phyloP scores from a whole-genome alignment of 2,329 filamentous ascomycete species.

The Fulvia fulva region DNA sequence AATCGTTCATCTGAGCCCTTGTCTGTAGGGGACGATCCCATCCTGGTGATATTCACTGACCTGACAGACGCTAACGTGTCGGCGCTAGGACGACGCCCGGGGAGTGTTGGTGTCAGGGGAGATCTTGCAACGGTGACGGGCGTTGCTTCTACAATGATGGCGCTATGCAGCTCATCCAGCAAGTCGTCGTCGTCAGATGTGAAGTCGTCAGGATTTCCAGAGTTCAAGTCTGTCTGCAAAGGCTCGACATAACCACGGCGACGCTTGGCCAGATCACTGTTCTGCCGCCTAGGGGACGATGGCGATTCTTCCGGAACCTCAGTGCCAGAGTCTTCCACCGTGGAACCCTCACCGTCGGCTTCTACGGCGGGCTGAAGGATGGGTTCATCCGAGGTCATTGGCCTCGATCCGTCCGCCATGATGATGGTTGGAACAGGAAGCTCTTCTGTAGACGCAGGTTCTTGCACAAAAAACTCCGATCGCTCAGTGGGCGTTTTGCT shows the following conservation, averaged over 20 bases:
- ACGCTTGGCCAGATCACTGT: conserved; percentile 35
- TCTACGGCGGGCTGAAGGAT: background rate
- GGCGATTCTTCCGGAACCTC: background rate
- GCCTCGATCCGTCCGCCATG: conserved; percentile 21
- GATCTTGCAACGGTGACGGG: conserved; percentile 75
- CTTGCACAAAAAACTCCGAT: conserved; percentile 2
- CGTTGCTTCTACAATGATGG: conserved; percentile 78
- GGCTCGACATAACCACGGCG: conserved; percentile 40
- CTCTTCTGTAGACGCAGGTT: background rate
- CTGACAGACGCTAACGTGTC: conserved; percentile 21
- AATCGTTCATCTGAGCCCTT: background rate
- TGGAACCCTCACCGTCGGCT: background rate
- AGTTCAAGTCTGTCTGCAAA: conserved; percentile 34
- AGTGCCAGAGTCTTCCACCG: background rate
- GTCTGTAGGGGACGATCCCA: conserved; percentile 8
- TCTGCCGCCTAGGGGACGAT: conserved; percentile 10
- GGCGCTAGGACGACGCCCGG: conserved; percentile 33
- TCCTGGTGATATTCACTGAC: conserved; percentile 23
- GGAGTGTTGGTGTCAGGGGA: conserved; percentile 66
- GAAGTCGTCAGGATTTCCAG: conserved; percentile 45
- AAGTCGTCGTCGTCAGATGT: conserved; percentile 62
- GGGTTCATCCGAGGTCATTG: conserved; percentile 9
- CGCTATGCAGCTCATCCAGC: conserved; percentile 76
- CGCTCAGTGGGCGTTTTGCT: conserved; percentile 16
- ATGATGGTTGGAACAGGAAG: conserved; percentile 13